Conservation (phyloP, 345 rosid genomes). For the Camelina laxa region DNA sequence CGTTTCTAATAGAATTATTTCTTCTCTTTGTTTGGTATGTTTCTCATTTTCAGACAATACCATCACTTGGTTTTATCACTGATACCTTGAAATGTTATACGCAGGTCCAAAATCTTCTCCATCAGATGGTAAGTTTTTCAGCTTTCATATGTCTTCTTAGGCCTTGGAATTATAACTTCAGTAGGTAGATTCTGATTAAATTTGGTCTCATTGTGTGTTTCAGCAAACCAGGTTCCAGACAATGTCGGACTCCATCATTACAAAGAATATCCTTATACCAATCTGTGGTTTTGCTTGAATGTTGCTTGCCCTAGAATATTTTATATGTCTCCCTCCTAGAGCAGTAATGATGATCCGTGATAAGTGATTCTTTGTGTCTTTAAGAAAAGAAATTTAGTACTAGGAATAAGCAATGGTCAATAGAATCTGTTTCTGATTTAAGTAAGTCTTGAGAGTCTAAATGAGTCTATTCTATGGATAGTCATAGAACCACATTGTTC, state of each 20-base stretch:
- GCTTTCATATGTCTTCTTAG: slow-evolving; percentile 21
- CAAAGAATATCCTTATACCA: slow-evolving; percentile 87
- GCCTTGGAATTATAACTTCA: slow-evolving; percentile 14
- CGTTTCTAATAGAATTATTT: background rate
- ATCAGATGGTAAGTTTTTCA: slow-evolving; percentile 72
- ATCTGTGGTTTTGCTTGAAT: slow-evolving; percentile 15
- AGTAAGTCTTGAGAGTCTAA: background rate
- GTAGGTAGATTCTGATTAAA: slow-evolving; percentile 12
- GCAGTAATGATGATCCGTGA: background rate
- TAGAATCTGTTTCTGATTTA: background rate
- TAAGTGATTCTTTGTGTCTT: slow-evolving; percentile 3
- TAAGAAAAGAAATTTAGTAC: background rate
- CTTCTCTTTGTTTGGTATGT: slow-evolving; percentile 12
- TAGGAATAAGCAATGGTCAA: background rate
- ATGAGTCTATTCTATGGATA: background rate
- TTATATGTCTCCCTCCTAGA: background rate
- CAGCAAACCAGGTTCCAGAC: slow-evolving; percentile 95
- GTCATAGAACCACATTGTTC: background rate
- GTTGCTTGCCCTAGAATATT: background rate
- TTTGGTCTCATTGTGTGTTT: slow-evolving; percentile 33
- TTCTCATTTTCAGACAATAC: slow-evolving; percentile 3
- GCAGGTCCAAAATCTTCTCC: slow-evolving; percentile 91
- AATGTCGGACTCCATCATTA: slow-evolving; percentile 84
- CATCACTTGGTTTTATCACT: slow-evolving; percentile 4
- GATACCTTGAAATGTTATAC: slow-evolving; percentile 17